Evolutionary conservation across 331 rosid species (phyloP).

Genomic region (Malus hybrid): DNA sequence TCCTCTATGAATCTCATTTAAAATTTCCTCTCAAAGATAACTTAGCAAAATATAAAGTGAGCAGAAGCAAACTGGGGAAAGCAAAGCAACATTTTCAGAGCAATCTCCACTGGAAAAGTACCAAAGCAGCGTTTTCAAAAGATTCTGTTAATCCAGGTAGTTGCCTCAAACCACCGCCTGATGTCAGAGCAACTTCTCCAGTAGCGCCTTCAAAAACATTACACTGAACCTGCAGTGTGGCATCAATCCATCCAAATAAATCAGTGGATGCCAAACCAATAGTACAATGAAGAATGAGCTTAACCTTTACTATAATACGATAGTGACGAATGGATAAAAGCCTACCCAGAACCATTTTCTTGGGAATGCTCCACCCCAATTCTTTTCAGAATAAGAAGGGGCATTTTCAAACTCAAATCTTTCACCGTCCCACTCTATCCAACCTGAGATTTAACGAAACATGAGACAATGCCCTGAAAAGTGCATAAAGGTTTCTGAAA

Average conservation of each 20-base stretch:
- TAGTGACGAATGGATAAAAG: conserved; percentile 10
- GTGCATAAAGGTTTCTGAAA: neutral
- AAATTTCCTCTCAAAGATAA: neutral
- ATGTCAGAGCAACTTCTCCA: conserved; percentile 81
- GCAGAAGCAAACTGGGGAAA: neutral
- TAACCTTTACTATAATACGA: conserved; percentile 9
- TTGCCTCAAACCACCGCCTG: conserved; percentile 80
- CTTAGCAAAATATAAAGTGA: neutral
- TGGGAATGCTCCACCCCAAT: conserved; percentile 97
- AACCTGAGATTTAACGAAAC: conserved; percentile 62
- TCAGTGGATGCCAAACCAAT: neutral
- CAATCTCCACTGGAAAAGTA: conserved; percentile 21
- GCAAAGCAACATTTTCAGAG: neutral
- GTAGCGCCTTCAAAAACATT: conserved; percentile 81
- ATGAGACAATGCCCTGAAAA: conserved; percentile 17
- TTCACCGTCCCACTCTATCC: conserved; percentile 99
- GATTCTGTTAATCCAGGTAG: conserved; percentile 56
- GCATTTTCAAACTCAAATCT: conserved; percentile 85
- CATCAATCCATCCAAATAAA: conserved; percentile 16
- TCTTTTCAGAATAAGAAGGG: conserved; percentile 89
- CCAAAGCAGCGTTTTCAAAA: conserved; percentile 89
- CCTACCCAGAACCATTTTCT: conserved; percentile 99
- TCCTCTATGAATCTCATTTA: too few relatives aligned
- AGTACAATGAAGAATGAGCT: neutral
- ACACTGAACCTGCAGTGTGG: conserved; percentile 62